A percentile compares a stretch with the other conserved stretches of the same genome.
phyloP scores from a whole-genome alignment of 306 rosid genomes.

The Acacia melanoxylon region DNA sequence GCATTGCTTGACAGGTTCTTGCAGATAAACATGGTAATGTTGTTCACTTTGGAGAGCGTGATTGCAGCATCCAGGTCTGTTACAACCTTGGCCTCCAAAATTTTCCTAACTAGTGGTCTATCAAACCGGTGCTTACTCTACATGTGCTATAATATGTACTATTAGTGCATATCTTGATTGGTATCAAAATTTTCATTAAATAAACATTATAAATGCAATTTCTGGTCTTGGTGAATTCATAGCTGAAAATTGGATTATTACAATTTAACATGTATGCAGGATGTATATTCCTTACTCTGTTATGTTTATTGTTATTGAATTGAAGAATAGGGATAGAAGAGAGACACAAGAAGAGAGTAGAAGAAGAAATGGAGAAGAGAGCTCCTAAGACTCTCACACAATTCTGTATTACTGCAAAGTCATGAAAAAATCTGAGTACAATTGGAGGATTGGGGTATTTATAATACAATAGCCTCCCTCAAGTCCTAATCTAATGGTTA shows the following conservation, averaged over 20 bases:
- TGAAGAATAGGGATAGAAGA: too few species aligned
- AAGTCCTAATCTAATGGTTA: too few species aligned
- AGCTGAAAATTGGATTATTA: slow-evolving; percentile 1
- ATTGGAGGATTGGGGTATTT: too few species aligned
- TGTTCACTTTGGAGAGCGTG: slow-evolving; percentile 99
- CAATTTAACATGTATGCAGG: background rate
- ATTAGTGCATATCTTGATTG: slow-evolving; percentile 26
- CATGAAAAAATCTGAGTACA: too few species aligned
- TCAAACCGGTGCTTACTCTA: slow-evolving; percentile 4
- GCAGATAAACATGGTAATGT: slow-evolving; percentile 93
- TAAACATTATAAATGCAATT: slow-evolving; percentile 1
- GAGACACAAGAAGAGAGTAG: too few species aligned
- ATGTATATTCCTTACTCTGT: background rate
- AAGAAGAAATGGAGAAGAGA: too few species aligned
- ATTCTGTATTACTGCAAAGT: too few species aligned
- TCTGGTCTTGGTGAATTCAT: background rate
- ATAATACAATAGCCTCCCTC: too few species aligned
- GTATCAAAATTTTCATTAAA: background rate
- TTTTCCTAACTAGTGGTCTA: slow-evolving; percentile 1
- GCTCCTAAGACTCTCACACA: too few species aligned
- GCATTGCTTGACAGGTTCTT: slow-evolving; percentile 69
- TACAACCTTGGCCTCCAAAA: background rate
- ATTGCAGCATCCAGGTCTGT: slow-evolving; percentile 95
- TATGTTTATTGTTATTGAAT: too few species aligned
- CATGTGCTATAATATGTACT: slow-evolving; percentile 1